A percentile compares a stretch with the other conserved stretches of the same genome.
phyloP scores from a whole-genome alignment of 805 yeast genomes.

The Teunomyces cretensis region DNA sequence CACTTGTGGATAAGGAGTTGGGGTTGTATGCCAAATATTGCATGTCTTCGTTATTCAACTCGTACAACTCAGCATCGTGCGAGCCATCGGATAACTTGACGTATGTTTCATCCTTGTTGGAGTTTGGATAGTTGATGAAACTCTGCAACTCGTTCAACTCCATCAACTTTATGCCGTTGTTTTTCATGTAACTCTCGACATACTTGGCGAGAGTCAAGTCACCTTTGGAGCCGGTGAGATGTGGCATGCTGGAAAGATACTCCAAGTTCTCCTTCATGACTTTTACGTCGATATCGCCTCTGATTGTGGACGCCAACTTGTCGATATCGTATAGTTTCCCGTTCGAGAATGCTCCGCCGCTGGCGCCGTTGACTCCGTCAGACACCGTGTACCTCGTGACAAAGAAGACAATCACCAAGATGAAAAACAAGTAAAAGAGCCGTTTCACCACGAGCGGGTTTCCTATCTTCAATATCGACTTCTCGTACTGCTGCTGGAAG shows the following conservation, averaged over 20 bases:
- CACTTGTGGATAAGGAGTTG: conserved; percentile 52
- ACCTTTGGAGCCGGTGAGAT: conserved; percentile 84
- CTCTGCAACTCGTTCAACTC: conserved; percentile 53
- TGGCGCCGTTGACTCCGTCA: conserved; percentile 38
- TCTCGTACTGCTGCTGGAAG: conserved; percentile 51
- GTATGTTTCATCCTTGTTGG: conserved; percentile 23
- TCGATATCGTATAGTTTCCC: conserved; percentile 67
- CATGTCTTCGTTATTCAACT: conserved; percentile 27
- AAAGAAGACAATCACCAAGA: conserved; percentile 57
- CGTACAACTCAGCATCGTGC: conserved; percentile 39
- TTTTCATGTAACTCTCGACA: conserved; percentile 55
- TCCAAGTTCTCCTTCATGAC: conserved; percentile 65
- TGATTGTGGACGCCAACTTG: conserved; percentile 49
- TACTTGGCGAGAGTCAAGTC: conserved; percentile 72
- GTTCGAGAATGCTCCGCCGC: conserved; percentile 40
- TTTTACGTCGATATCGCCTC: conserved; percentile 50
- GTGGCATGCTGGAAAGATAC: conserved; percentile 79
- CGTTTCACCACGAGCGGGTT: conserved; percentile 84
- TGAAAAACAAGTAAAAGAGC: conserved; percentile 64
- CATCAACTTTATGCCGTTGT: conserved; percentile 54
- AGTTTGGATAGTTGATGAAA: conserved; percentile 64
- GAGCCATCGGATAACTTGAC: conserved; percentile 32
- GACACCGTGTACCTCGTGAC: conserved; percentile 56
- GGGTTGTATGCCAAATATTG: conserved; percentile 63
- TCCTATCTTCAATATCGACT: conserved; percentile 62